These are phyloP conservation scores for Fusarium falciforme DNA, from an alignment of 2,329 filamentous ascomycete species.

Conservation along the genomic window DNA sequence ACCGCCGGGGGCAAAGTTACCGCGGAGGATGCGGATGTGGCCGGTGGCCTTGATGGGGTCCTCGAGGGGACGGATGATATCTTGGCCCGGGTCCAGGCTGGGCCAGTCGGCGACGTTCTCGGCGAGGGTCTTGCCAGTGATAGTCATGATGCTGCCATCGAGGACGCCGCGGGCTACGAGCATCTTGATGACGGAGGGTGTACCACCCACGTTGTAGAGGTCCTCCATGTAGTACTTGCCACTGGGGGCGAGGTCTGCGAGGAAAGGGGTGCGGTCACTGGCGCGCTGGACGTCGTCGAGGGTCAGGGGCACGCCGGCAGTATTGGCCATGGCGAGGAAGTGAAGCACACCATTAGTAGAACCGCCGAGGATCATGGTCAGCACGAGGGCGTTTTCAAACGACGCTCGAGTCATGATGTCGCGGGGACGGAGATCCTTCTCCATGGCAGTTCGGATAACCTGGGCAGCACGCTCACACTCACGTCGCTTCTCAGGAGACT, in stretches of 20 bases:
- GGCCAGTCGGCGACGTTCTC: conserved; percentile 85
- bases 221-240: conserved; percentile 91
- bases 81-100: conserved; percentile 80
- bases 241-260: conserved; percentile 86
- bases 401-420: conserved; percentile 83
- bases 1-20: conserved; percentile 88
- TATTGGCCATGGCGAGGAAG: conserved; percentile 89
- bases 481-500: conserved; percentile 83
- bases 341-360: conserved; percentile 91
- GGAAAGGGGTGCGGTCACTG: conserved; percentile 84
- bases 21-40: conserved; percentile 88
- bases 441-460: conserved; percentile 83
- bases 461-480: conserved; percentile 86
- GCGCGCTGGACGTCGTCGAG: conserved; percentile 87
- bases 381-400: conserved; percentile 89
- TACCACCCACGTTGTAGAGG: conserved; percentile 86
- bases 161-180: conserved; percentile 81
- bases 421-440: conserved; percentile 82
- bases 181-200: conserved; percentile 86
- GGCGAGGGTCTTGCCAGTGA: conserved; percentile 85
- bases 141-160: conserved; percentile 81
- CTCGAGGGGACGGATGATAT: conserved; percentile 85
- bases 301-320: conserved; percentile 80
- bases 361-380: conserved; percentile 93
- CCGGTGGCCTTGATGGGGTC: conserved; percentile 83